Evolutionary conservation across 2,329 filamentous ascomycete species (phyloP).

Genomic region (Aspergillus sp.): DNA sequence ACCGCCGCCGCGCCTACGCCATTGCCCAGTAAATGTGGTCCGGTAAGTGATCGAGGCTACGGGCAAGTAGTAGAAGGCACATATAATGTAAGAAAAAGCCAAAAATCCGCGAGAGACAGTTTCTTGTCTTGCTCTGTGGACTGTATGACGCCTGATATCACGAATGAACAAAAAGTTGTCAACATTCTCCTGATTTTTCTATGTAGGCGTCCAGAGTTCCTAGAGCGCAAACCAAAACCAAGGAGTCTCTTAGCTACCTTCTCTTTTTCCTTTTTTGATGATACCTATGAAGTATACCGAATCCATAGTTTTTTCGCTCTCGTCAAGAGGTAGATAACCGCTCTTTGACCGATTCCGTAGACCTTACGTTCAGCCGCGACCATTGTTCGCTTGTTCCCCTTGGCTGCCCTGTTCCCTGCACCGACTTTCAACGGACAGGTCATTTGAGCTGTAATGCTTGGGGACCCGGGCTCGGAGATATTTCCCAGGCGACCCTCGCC

Average conservation of each 20-base stretch:
- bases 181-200: slow-evolving; percentile 14
- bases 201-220: slow-evolving; percentile 33
- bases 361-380: too few species aligned
- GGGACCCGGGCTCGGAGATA: too few species aligned
- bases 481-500: too few species aligned
- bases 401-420: too few species aligned
- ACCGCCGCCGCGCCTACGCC: slow-evolving; percentile 80
- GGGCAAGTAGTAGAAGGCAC: slow-evolving; percentile 24
- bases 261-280: background rate
- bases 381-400: too few species aligned
- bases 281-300: slow-evolving; percentile 5
- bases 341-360: too few species aligned
- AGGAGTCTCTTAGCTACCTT: background rate
- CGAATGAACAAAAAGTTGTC: slow-evolving; percentile 22
- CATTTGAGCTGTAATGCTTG: too few species aligned
- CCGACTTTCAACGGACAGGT: too few species aligned
- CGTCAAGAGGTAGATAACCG: background rate
- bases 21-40: slow-evolving; percentile 50
- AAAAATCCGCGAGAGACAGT: slow-evolving; percentile 34
- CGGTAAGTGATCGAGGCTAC: slow-evolving; percentile 26
- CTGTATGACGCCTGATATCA: slow-evolving; percentile 34
- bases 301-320: background rate
- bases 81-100: slow-evolving; percentile 10
- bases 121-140: slow-evolving; percentile 40
- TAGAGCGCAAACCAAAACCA: slow-evolving; percentile 30